phyloP scores from a whole-genome alignment of 1,284 basidiomycete species.

The Ganoderma lingzhi region DNA sequence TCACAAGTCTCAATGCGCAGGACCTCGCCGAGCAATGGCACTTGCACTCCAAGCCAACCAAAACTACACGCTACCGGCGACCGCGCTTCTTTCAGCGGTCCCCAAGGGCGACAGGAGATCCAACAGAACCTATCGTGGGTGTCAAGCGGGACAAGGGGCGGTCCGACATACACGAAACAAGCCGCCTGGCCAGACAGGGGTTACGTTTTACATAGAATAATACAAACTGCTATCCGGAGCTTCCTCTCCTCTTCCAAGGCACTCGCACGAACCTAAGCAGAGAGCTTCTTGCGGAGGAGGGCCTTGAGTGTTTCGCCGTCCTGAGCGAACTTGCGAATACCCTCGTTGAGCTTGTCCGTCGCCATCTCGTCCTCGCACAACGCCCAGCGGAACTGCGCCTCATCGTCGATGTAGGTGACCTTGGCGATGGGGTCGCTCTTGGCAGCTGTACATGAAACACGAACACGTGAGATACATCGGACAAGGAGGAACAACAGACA shows the following conservation, averaged over 20 bases:
- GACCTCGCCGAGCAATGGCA: neutral
- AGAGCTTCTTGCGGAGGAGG: conserved; percentile 83
- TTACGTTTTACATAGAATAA: conserved; percentile 25
- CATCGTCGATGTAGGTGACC: conserved; percentile 90
- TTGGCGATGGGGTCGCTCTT: conserved; percentile 75
- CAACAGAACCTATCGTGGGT: neutral
- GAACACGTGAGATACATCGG: neutral
- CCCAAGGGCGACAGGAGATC: neutral
- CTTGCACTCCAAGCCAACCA: neutral
- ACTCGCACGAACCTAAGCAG: conserved; percentile 48
- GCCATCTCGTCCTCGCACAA: conserved; percentile 95
- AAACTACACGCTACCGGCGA: neutral
- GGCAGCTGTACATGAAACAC: conserved; percentile 51
- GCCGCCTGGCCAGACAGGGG: neutral
- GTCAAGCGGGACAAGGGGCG: neutral
- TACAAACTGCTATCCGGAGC: conserved; percentile 20
- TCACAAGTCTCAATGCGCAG: neutral
- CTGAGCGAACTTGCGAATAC: conserved; percentile 97
- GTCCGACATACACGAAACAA: neutral
- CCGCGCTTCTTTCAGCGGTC: neutral
- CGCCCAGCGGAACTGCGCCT: conserved; percentile 94
- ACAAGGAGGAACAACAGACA: conserved; percentile 14
- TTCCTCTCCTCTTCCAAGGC: conserved; percentile 4
- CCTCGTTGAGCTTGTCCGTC: conserved; percentile 96
- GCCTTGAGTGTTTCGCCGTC: conserved; percentile 92